These are phyloP conservation scores for Globisporangium rhizosaccharum DNA, from an alignment of 352 stramenopile genomes.

Conservation along the genomic window DNA sequence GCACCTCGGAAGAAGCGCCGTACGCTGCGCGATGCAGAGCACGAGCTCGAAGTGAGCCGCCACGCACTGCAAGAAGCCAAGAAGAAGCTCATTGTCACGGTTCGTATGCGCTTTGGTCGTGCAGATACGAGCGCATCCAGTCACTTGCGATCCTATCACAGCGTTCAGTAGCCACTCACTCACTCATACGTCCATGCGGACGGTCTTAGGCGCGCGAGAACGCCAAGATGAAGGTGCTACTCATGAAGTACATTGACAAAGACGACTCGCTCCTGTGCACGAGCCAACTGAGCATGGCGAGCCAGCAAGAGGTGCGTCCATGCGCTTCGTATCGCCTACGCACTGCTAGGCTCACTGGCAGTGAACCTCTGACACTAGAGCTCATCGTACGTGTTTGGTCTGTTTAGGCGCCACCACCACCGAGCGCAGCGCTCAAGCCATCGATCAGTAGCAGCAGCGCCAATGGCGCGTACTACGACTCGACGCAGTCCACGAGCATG, in stretches of 20 bases:
- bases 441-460: neutral
- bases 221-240: conserved; percentile 81
- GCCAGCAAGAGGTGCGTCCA: conserved; percentile 19
- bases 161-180: neutral
- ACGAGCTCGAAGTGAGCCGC: conserved; percentile 45
- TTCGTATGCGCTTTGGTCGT: conserved; percentile 7
- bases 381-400: neutral
- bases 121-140: too few relatives aligned
- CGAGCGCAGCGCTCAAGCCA: neutral
- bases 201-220: conserved; percentile 59
- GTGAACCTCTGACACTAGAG: neutral
- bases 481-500: conserved; percentile 7
- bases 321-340: neutral
- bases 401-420: neutral
- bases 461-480: neutral
- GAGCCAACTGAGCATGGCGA: conserved; percentile 61
- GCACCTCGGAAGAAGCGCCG: conserved; percentile 56
- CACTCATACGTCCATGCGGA: neutral
- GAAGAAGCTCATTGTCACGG: conserved; percentile 62
- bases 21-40: conserved; percentile 63
- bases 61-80: conserved; percentile 46
- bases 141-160: neutral
- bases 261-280: conserved; percentile 74
- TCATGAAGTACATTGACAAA: conserved; percentile 86
- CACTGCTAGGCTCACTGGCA: neutral